Evolutionary conservation across 805 yeast species (phyloP), one percentile per base, ranked within the genome.

Genomic region (Nakazawaea anatomiae): DNA sequence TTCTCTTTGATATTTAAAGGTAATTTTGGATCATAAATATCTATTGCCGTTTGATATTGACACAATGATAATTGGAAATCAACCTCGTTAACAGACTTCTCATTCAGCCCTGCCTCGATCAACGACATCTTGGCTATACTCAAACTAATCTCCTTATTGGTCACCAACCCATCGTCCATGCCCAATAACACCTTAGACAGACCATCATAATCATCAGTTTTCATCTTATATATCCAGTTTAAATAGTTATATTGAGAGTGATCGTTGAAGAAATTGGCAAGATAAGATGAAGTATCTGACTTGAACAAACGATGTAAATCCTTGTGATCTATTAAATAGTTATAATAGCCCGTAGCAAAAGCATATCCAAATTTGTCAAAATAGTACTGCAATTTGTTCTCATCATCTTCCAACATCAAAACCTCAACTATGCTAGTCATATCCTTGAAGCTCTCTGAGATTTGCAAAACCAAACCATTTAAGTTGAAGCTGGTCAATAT

Each of bases 41-140:
- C 48, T 7, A 41, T 51, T 6, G 34, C 47, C 31, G 39, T 32
- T 59, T 84, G 88, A 4, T 77, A 76, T 50, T 79, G 73, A 14
- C 79, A 65, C 18, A 69, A 63, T 38, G 74, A 74, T 28, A 83
- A 66, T 35, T 73, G 74, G 34, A 70, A 69, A 55, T 84, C 84
- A 32, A 85, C 74, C 7, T 73, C 74, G 14, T 60, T 61, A 7
- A 80, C 60, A 25, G 52, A 39, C 4, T 52, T 53, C 2, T 52
- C 46, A 3, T 55, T 59, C 8, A 14, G 31, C 40, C 62, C 60
- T 1, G 73, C 62, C 0, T 82, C 83, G 18, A 87, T 60, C 1
- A 79, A 71, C 2, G 88, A 68, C 27, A 90, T 65, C 63, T 89
- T 89, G 1, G 95, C 91, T 46, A 89, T 65, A 51, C 89, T 85